Conservation (phyloP, 208 protist genomes). For the Wallacemonas sp. region DNA sequence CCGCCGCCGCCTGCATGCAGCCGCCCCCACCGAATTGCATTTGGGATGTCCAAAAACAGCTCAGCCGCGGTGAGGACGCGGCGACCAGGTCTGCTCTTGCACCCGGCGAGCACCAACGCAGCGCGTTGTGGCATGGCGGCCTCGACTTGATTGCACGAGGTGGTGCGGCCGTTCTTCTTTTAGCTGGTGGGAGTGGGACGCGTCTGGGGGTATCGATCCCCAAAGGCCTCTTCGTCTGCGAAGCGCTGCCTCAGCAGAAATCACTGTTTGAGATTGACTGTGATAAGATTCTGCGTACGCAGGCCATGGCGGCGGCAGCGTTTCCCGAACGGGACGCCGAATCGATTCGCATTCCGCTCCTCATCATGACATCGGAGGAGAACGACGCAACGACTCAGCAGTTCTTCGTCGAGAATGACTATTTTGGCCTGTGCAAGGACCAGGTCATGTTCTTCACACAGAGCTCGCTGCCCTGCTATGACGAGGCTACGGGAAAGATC, state of each 20-base stretch:
- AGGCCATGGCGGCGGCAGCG: slow-evolving; percentile 61
- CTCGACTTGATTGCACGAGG: slow-evolving; percentile 80
- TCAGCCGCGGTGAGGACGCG: slow-evolving; percentile 14
- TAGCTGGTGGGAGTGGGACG: slow-evolving; percentile 98
- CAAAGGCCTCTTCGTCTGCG: slow-evolving; percentile 93
- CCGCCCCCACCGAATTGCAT: slow-evolving; percentile 32
- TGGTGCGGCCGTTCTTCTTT: slow-evolving; percentile 91
- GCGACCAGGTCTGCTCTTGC: too few species aligned
- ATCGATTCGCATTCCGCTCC: slow-evolving; percentile 44
- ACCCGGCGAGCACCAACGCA: too few species aligned
- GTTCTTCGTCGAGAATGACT: slow-evolving; percentile 93
- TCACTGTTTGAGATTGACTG: slow-evolving; percentile 98
- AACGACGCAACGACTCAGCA: slow-evolving; percentile 90
- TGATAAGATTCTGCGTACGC: slow-evolving; percentile 88
- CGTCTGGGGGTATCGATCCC: slow-evolving; percentile 95
- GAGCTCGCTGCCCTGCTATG: slow-evolving; percentile 90
- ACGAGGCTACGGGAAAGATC: slow-evolving; percentile 90
- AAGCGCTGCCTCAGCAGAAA: slow-evolving; percentile 85
- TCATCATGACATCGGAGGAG: slow-evolving; percentile 97
- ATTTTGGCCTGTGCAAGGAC: slow-evolving; percentile 92
- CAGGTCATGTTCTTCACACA: slow-evolving; percentile 97
- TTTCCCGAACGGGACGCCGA: neutral
- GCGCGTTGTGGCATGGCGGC: slow-evolving; percentile 31
- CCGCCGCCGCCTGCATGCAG: slow-evolving; percentile 9
- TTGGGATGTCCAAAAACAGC: slow-evolving; percentile 28